Evolutionary conservation across 1,284 basidiomycete genomes (phyloP).

Genomic region (Leccinum ponderosum): DNA sequence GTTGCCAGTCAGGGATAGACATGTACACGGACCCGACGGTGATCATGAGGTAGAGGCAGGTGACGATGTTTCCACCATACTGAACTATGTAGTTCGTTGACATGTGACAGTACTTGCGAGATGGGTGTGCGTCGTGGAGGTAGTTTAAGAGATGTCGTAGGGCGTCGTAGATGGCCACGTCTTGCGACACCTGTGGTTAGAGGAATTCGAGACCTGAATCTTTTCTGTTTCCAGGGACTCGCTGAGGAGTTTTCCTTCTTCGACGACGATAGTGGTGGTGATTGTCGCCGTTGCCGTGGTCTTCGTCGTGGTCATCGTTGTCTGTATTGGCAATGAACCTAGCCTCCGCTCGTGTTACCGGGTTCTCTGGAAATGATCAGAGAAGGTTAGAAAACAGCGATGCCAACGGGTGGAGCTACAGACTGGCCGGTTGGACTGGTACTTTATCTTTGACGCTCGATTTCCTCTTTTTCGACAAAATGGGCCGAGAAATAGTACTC

Average conservation of each 20-base stretch:
- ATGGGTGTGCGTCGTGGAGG: conserved; percentile 92
- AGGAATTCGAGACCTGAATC: too few relatives aligned
- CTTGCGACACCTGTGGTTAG: too few relatives aligned
- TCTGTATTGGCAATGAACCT: conserved; percentile 97
- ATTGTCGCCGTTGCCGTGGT: too few relatives aligned
- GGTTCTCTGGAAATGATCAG: conserved; percentile 62
- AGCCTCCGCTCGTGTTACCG: conserved; percentile 92
- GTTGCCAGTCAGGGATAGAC: conserved; percentile 90
- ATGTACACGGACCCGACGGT: conserved; percentile 98
- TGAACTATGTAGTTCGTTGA: conserved; percentile 83
- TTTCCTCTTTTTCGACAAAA: too few relatives aligned
- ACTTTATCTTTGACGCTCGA: too few relatives aligned
- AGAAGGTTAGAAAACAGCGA: conserved; percentile 8
- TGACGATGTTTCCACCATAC: conserved; percentile 94
- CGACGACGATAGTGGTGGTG: too few relatives aligned
- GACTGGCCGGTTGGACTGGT: too few relatives aligned
- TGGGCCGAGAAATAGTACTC: too few relatives aligned
- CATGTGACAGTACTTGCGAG: conserved; percentile 56
- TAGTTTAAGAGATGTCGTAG: conserved; percentile 88
- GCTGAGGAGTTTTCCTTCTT: too few relatives aligned
- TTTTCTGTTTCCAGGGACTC: too few relatives aligned
- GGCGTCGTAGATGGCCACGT: too few relatives aligned
- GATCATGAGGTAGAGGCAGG: conserved; percentile 96
- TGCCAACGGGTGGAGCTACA: neutral
- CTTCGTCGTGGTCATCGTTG: conserved; percentile 58